Evolutionary conservation across 495 filamentous ascomycete species (phyloP), one percentile per base, ranked within the genome.

Genomic region (Hypoxylon subgilvum): DNA sequence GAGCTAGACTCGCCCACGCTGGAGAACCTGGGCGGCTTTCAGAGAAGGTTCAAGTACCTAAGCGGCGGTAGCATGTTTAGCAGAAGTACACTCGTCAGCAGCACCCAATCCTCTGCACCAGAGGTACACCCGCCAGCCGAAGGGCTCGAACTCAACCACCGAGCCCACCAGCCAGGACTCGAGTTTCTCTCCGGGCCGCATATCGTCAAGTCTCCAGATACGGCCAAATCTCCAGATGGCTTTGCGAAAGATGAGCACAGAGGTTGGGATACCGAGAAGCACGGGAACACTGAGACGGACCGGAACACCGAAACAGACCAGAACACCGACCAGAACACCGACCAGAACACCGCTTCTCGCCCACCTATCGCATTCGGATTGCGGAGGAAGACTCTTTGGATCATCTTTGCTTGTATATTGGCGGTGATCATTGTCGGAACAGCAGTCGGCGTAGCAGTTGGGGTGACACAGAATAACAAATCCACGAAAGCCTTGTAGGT

Each of bases 401-500:
- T 45, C 18, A 10, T 52, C 21, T 3, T 60, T 19, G 45, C 53
- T 42, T 36, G 41, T 30, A 10, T 60, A 27, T 10, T 52, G 14
- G 28, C 62, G 22, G 27, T 52, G 2, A 6, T 52, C 14, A 6
- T 65, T 13, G 27, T 54, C 21, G 56, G 42, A 34, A 34, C 51
- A 18, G 50, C 57, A 18, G 38, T 62, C 12, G 65, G 65, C 34
- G 42, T 45, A 12, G 65, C 48, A 10, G 65, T 68, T 9, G 65
- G 52, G 6, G 39, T 62, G 14, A 54, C 55, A n/a, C 51, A 46
- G 13, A 58, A 36, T 3, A 65, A 58, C 9, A 36, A 35, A n/a
- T 28, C 43, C 8, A 19, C n/a, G 7, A 47, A 53, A 22, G 21
- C 41, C 17, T n/a, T 27, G 57, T 60, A 17, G 53, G 57, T 47